Evolutionary conservation across 305 asterid species (phyloP).

Genomic region (Fraxinus angustifolia): DNA sequence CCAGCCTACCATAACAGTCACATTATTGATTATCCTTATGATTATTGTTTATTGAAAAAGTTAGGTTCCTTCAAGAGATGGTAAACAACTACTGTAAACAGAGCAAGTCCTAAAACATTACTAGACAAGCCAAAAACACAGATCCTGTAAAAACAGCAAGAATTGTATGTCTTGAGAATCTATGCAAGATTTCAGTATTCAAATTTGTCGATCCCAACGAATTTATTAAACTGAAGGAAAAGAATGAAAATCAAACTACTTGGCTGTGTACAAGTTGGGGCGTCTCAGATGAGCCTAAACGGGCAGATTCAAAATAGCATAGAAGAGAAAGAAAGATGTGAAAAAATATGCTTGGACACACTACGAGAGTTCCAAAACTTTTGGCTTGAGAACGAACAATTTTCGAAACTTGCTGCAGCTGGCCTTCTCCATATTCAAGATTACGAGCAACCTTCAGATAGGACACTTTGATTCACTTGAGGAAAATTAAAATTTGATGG

Average conservation of each 20-base stretch:
- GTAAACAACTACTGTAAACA: neutral
- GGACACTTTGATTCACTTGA: slow-evolving; percentile 13
- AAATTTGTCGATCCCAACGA: slow-evolving; percentile 4
- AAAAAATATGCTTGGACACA: neutral
- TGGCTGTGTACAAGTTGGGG: slow-evolving; percentile 10
- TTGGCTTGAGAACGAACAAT: neutral
- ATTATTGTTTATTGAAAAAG: neutral
- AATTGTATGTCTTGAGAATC: neutral
- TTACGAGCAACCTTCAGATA: slow-evolving; percentile 8
- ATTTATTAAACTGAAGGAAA: neutral
- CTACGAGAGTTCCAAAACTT: neutral
- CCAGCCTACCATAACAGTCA: neutral
- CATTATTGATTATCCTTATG: neutral
- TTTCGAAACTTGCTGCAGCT: slow-evolving; percentile 20
- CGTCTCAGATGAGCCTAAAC: neutral
- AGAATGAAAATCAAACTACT: neutral
- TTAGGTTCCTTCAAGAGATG: neutral
- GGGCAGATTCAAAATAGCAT: neutral
- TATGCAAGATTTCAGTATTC: neutral
- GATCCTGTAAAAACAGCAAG: slow-evolving; percentile 10
- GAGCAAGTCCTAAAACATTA: neutral
- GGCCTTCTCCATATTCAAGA: slow-evolving; percentile 10
- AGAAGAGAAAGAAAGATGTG: neutral
- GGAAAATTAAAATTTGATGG: slow-evolving; percentile 48
- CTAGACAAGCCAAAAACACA: neutral